phyloP scores from a whole-genome alignment of 169 alveolate species.

The Babesia sp. region DNA sequence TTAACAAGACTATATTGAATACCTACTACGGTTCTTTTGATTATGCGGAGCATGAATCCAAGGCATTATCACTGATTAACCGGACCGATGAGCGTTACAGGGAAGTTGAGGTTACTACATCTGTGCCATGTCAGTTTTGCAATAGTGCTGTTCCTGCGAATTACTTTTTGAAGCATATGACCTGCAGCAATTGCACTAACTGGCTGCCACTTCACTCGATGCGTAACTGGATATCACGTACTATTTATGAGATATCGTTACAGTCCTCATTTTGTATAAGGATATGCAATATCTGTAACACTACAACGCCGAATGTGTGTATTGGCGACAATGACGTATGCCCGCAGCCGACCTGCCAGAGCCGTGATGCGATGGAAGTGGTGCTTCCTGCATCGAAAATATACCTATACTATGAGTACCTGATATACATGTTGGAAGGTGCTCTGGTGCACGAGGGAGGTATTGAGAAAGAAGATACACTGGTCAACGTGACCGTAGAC shows the following conservation, averaged over 20 bases:
- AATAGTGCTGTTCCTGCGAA: conserved; percentile 39
- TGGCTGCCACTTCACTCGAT: conserved; percentile 65
- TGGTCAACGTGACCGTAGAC: conserved; percentile 62
- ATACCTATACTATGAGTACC: conserved; percentile 66
- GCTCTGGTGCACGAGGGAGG: conserved; percentile 23
- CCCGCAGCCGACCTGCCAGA: conserved; percentile 72
- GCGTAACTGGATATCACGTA: conserved; percentile 62
- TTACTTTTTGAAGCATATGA: conserved; percentile 54
- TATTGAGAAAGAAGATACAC: background rate
- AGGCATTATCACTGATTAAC: conserved; percentile 59
- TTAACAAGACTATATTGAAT: conserved; percentile 6
- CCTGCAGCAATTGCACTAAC: conserved; percentile 61
- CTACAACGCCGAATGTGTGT: conserved; percentile 60
- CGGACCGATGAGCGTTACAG: conserved; percentile 44
- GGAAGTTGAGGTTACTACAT: conserved; percentile 52
- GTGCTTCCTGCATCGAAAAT: conserved; percentile 57
- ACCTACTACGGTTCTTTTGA: conserved; percentile 27
- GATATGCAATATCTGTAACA: conserved; percentile 59
- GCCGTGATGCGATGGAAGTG: conserved; percentile 62
- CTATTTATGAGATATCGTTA: conserved; percentile 51
- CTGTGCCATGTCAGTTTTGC: conserved; percentile 58
- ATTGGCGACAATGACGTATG: conserved; percentile 56
- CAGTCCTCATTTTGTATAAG: conserved; percentile 63
- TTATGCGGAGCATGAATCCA: conserved; percentile 59
- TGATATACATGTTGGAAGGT: conserved; percentile 66